Conservation (phyloP, 2,329 filamentous ascomycete genomes). For the Aspergillus persii region DNA sequence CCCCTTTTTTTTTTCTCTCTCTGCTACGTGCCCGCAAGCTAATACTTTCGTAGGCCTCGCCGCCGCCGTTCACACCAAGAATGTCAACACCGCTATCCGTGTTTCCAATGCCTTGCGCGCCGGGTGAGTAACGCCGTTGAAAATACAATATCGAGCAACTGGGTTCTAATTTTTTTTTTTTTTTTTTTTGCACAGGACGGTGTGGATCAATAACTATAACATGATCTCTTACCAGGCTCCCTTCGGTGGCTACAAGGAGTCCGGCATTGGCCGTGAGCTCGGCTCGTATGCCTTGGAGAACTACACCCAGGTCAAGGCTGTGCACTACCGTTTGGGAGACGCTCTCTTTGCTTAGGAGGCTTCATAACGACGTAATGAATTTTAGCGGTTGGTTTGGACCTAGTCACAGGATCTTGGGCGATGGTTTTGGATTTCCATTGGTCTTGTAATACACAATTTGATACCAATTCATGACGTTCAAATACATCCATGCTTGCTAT, state of each 20-base stretch:
- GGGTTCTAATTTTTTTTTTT: too few relatives aligned
- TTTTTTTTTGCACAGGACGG: conserved; percentile 38
- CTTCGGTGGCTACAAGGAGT: conserved; percentile 47
- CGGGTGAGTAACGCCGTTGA: conserved; percentile 46
- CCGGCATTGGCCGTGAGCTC: conserved; percentile 45
- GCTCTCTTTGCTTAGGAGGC: conserved; percentile 44
- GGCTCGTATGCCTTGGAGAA: conserved; percentile 50
- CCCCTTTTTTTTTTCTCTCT: too few relatives aligned
- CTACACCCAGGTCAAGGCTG: conserved; percentile 51
- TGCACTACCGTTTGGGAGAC: conserved; percentile 42
- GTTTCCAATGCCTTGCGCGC: conserved; percentile 69
- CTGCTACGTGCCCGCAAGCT: not conserved
- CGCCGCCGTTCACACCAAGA: conserved; percentile 71
- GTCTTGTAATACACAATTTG: not conserved
- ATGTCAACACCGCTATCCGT: conserved; percentile 75
- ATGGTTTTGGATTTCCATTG: not conserved
- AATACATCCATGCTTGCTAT: too few relatives aligned
- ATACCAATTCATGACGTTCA: not conserved
- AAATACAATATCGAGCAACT: too few relatives aligned
- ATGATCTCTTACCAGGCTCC: conserved; percentile 52
- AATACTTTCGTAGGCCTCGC: conserved; percentile 52
- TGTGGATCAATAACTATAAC: conserved; percentile 71
- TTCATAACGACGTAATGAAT: conserved; percentile 11
- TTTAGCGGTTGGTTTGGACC: not conserved
- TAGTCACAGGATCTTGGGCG: not conserved